Conservation (phyloP, 768 basidiomycete species). For the Amanita thiersii region DNA sequence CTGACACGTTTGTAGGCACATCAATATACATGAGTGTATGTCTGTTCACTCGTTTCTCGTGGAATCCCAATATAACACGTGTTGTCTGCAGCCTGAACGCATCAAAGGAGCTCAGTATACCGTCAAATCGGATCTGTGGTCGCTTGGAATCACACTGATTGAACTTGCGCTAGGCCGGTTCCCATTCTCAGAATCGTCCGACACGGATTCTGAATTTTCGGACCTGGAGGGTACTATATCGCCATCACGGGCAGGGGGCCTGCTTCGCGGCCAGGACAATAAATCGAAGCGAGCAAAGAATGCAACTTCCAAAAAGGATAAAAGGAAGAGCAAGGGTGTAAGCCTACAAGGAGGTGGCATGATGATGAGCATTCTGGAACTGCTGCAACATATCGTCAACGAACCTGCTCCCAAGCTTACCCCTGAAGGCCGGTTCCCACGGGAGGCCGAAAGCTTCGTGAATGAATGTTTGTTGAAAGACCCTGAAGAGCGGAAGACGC, state of each 20-base stretch:
- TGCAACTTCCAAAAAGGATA: conserved; percentile 53
- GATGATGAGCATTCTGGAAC: conserved; percentile 97
- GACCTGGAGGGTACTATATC: conserved; percentile 79
- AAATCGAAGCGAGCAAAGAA: too few relatives aligned
- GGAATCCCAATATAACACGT: conserved; percentile 9
- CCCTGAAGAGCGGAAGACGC: conserved; percentile 73
- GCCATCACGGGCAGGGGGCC: conserved; percentile 53
- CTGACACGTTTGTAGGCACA: conserved; percentile 98
- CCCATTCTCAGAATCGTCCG: conserved; percentile 82
- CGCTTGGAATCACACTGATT: conserved; percentile 92
- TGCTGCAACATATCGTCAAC: conserved; percentile 97
- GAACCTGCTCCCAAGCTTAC: conserved; percentile 90
- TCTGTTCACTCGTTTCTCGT: conserved; percentile 14
- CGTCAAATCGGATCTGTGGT: conserved; percentile 99
- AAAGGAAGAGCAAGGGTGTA: conserved; percentile 86
- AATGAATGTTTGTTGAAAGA: conserved; percentile 90
- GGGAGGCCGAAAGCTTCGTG: conserved; percentile 76
- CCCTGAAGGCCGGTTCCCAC: conserved; percentile 60
- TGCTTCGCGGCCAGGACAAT: conserved; percentile 30
- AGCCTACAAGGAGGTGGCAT: conserved; percentile 89
- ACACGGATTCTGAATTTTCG: conserved; percentile 72
- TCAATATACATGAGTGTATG: conserved; percentile 99
- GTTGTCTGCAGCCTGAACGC: conserved; percentile 75
- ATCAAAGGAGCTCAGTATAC: conserved; percentile 98
- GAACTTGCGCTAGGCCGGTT: conserved; percentile 96